Percentiles rank a stretch among this genome's conserved stretches.
Evolutionary conservation across 139 green algal genomes (phyloP).

Genomic region (Penium margaritaceum): DNA sequence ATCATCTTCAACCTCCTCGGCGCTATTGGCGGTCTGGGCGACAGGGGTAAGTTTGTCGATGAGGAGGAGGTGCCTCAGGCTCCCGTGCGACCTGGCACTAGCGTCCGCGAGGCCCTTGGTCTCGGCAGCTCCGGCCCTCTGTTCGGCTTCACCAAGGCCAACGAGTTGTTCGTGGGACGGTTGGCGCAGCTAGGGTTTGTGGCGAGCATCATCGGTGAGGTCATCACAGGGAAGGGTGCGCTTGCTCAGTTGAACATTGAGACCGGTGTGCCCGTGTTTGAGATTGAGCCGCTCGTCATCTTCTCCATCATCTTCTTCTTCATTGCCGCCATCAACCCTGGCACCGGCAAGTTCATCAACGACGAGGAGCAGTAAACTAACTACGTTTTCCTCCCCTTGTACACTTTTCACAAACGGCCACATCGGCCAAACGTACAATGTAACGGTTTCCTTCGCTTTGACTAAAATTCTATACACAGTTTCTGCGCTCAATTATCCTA

Average conservation of each 20-base stretch:
- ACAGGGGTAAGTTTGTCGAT: constrained; percentile 24
- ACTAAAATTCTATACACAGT: too few relatives aligned
- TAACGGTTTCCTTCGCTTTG: too few relatives aligned
- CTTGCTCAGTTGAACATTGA: constrained; percentile 63
- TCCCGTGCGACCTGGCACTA: constrained; percentile 30
- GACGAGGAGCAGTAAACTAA: too few relatives aligned
- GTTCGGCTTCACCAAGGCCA: too few relatives aligned
- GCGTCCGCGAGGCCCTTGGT: constrained; percentile 53
- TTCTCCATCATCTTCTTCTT: constrained; percentile 52
- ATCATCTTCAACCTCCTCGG: constrained; percentile 42
- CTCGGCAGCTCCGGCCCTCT: constrained; percentile 71
- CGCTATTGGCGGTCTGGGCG: constrained; percentile 37
- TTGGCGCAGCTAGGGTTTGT: too few relatives aligned
- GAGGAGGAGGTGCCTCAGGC: constrained; percentile 35
- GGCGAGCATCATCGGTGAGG: constrained; percentile 44
- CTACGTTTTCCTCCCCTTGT: too few relatives aligned
- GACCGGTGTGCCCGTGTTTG: constrained; percentile 49
- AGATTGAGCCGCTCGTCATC: constrained; percentile 59
- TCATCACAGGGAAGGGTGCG: constrained; percentile 62
- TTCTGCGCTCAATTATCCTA: too few relatives aligned
- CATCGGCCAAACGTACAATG: too few relatives aligned
- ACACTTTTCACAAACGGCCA: too few relatives aligned
- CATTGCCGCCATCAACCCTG: constrained; percentile 43
- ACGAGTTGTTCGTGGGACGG: too few relatives aligned
- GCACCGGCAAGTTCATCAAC: constrained; percentile 43